Conservation (phyloP, 257 asterid genomes). For the Vinca minor region DNA sequence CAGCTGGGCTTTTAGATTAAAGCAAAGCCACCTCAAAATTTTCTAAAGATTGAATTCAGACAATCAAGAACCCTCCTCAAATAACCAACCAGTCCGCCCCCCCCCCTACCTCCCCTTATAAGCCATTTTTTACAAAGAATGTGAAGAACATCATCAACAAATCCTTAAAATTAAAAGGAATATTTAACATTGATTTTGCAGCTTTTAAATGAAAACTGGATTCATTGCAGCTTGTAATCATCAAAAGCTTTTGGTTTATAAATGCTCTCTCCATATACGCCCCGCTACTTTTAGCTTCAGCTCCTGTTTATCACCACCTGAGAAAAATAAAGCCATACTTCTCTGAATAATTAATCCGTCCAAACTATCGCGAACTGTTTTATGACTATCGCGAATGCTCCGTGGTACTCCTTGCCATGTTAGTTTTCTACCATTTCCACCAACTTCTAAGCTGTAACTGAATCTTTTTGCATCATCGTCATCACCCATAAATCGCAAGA, state of each 20-base stretch:
- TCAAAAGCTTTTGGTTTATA: neutral
- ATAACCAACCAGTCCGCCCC: too few species aligned
- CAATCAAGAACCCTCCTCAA: too few species aligned
- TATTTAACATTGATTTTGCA: too few species aligned
- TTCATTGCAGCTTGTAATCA: neutral
- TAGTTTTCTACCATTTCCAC: slow-evolving; percentile 29
- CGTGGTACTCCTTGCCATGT: slow-evolving; percentile 35
- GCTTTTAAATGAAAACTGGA: too few species aligned
- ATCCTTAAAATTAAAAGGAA: too few species aligned
- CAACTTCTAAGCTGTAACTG: slow-evolving; percentile 34
- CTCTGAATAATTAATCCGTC: slow-evolving; percentile 33
- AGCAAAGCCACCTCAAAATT: neutral
- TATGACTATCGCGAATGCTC: slow-evolving; percentile 35
- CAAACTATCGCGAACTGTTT: slow-evolving; percentile 26
- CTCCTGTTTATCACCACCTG: slow-evolving; percentile 28
- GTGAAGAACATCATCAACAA: neutral
- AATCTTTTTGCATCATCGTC: slow-evolving; percentile 29
- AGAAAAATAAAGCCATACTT: slow-evolving; percentile 28
- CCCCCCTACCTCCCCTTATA: too few species aligned
- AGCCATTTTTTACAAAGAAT: slow-evolving; percentile 2
- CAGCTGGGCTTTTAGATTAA: neutral
- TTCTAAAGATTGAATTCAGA: neutral
- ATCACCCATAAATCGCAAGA: slow-evolving; percentile 34
- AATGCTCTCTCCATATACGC: slow-evolving; percentile 25
- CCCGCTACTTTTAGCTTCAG: slow-evolving; percentile 30